These are phyloP conservation scores for Avena insularis DNA, from an alignment of 176 grass and related monocot species.

Conservation along the genomic window DNA sequence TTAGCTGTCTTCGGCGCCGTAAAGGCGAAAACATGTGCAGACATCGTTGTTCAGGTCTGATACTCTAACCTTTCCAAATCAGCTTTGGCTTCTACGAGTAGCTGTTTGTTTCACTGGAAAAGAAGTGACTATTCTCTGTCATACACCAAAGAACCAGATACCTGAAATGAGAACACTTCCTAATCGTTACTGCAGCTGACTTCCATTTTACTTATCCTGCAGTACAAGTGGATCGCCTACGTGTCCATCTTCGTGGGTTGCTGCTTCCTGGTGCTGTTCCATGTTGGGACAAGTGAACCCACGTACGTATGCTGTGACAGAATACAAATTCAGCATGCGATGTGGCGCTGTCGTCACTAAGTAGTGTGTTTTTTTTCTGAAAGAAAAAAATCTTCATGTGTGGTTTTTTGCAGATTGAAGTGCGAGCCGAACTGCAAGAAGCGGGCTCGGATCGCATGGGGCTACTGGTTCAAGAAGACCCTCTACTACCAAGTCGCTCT, in stretches of 20 bases:
- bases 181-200: background rate
- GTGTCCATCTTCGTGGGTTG: slow-evolving; percentile 71
- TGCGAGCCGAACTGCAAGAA: slow-evolving; percentile 54
- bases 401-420: slow-evolving; percentile 55
- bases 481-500: slow-evolving; percentile 79
- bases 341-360: no score
- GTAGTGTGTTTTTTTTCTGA: background rate
- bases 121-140: background rate
- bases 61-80: background rate
- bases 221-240: slow-evolving; percentile 83
- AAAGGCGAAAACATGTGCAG: slow-evolving; percentile 43
- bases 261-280: slow-evolving; percentile 63
- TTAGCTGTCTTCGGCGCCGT: slow-evolving; percentile 57
- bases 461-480: slow-evolving; percentile 77
- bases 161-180: no score
- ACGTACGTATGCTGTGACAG: slow-evolving; percentile 48
- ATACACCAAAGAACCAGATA: background rate
- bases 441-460: slow-evolving; percentile 57
- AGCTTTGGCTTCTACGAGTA: slow-evolving; percentile 10
- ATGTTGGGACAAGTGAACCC: slow-evolving; percentile 65
- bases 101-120: background rate
- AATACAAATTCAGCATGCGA: background rate
- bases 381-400: background rate
- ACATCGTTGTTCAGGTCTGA: slow-evolving; percentile 73
- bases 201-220: background rate